A percentile compares a stretch with the other conserved stretches of the same genome.
phyloP scores from a whole-genome alignment of 2,329 filamentous ascomycete species.

The Dothiorella sarmentorum region DNA sequence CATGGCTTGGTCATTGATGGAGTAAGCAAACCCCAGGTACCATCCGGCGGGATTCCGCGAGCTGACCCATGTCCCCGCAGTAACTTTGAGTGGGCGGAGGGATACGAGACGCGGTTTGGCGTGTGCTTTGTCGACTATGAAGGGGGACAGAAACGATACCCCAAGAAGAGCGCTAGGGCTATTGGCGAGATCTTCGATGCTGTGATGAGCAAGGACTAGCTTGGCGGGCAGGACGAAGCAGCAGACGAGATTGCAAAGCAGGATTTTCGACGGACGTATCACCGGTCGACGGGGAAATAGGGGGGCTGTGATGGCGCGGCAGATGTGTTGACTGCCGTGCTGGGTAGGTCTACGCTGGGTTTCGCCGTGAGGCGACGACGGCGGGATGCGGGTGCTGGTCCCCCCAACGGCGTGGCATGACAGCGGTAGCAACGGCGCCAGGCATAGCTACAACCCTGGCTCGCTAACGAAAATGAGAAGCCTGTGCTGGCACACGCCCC shows the following conservation, averaged over 20 bases:
- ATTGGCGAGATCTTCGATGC: constrained; percentile 68
- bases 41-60: constrained; percentile 15
- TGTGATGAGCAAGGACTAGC: constrained; percentile 59
- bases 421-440: constrained; percentile 7
- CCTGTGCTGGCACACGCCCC: background rate
- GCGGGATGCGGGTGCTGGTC: background rate
- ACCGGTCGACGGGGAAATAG: background rate
- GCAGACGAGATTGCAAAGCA: constrained; percentile 13
- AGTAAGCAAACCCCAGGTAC: constrained; percentile 48
- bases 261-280: background rate
- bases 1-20: constrained; percentile 84
- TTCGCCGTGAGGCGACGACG: constrained; percentile 15
- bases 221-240: background rate
- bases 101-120: constrained; percentile 81
- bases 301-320: constrained; percentile 7
- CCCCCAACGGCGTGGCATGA: constrained; percentile 6
- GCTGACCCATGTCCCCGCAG: constrained; percentile 32
- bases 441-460: background rate
- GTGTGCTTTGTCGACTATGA: constrained; percentile 81
- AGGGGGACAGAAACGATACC: constrained; percentile 71
- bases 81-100: constrained; percentile 91
- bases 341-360: constrained; percentile 13
- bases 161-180: constrained; percentile 78
- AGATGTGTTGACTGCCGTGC: constrained; percentile 7
- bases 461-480: constrained; percentile 7